Base-by-base conservation (phyloP, 352 stramenopile species). In the Globisporangium mamillatum region DNA sequence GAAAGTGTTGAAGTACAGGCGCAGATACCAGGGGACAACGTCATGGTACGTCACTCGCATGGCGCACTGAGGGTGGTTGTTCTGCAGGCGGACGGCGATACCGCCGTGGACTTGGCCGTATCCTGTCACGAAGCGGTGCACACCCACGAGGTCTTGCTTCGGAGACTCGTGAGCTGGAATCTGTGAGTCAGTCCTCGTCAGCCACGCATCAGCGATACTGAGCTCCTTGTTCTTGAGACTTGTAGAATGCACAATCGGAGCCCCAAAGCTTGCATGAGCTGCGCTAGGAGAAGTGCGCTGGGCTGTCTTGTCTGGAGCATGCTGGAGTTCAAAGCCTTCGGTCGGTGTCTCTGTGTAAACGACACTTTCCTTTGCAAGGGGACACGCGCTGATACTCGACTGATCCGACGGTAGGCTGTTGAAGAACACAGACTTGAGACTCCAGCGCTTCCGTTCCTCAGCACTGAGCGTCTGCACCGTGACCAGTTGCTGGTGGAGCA, bases 21-120 rank as follows among this genome's bases (percentile, higher is more conserved):
- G 82, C 22, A 95, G 70, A 66, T 84, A 95, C 86, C 86, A 95
- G n/a, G 88, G 84, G 22, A 91, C 75, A n/a, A 86, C 68, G 65
- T 94, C 86, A 68, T 89, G 72, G 67, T 95, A 94, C 12, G 66
- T 77, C 32, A 94, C 82, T 20, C 60, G 74, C 79, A 91, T 81
- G 22, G 78, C 67, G 48, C 78, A 88, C 6, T 56, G 52, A 0
- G 74, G 63, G 60, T 92, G 75, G n/a, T 78, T 77, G 50, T 93
- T 93, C 60, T 79, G 73, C 10, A 93, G 61, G 18, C 77, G 83
- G 12, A 91, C 80, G 6, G 88, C 85, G 29, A 95, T 71, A 41
- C 89, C 89, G 52, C 89, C 89, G 36, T 81, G 70, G 9, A 94
- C 75, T 72, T 94, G 89, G 1, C 89, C 89, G 60, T 85, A 85